phyloP scores from a whole-genome alignment of 1,284 basidiomycete genomes.

The Apiotrichum sp. region DNA sequence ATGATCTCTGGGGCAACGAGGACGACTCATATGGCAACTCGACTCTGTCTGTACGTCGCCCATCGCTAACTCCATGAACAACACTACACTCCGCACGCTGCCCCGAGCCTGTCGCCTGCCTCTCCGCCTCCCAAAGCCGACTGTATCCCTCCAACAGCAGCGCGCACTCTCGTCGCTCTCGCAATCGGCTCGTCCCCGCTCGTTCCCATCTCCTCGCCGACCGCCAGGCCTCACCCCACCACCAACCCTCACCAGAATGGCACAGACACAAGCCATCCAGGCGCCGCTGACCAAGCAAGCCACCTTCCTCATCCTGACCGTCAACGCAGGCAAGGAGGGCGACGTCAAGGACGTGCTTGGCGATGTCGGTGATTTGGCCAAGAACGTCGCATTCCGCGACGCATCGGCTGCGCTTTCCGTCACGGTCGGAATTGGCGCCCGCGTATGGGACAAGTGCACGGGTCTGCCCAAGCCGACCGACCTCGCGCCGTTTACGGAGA shows the following conservation, averaged over 20 bases:
- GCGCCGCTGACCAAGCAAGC: conserved; percentile 11
- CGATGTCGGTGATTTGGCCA: conserved; percentile 1
- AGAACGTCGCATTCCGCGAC: conserved; percentile 14
- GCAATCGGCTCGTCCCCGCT: too few relatives aligned
- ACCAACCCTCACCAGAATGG: not conserved
- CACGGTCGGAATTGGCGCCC: conserved; percentile 14
- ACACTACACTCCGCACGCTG: too few relatives aligned
- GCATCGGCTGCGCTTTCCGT: conserved; percentile 1
- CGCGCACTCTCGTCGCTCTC: too few relatives aligned
- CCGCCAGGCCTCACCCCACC: too few relatives aligned
- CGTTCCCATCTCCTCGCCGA: too few relatives aligned
- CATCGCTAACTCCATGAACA: too few relatives aligned
- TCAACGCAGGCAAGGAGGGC: not conserved
- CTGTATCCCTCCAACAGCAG: too few relatives aligned
- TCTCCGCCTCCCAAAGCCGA: too few relatives aligned
- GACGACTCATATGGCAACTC: too few relatives aligned
- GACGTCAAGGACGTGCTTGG: conserved; percentile 3
- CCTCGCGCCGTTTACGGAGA: conserved; percentile 11
- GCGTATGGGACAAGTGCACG: conserved; percentile 12
- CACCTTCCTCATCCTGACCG: conserved; percentile 24
- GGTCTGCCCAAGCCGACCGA: conserved; percentile 8
- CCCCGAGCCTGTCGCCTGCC: too few relatives aligned
- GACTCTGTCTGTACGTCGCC: not conserved
- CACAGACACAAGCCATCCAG: conserved; percentile 7
- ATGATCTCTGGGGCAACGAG: too few relatives aligned